phyloP scores from a whole-genome alignment of 1,139 yeast species.

The Blastobotrys indianensis region DNA sequence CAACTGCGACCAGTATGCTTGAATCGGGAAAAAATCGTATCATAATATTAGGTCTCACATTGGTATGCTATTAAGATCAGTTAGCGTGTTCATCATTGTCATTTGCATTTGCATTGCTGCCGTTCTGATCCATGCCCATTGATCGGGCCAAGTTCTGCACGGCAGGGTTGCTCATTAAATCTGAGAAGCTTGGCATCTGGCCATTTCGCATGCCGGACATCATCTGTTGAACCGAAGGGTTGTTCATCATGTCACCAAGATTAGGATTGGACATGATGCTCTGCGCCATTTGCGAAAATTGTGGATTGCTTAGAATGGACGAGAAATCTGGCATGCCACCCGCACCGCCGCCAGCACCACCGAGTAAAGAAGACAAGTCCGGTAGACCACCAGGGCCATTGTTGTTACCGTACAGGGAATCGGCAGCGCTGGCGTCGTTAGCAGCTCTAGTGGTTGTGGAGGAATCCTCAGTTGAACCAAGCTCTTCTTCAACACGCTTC shows the following conservation, averaged over 20 bases:
- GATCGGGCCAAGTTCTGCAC: slow-evolving; percentile 52
- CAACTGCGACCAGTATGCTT: no score
- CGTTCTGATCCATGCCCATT: slow-evolving; percentile 23
- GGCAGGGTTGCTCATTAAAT: slow-evolving; percentile 76
- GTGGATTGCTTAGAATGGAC: slow-evolving; percentile 80
- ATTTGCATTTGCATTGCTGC: neutral
- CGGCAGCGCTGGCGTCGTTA: slow-evolving; percentile 15
- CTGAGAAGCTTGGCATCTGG: slow-evolving; percentile 54
- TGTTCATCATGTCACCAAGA: slow-evolving; percentile 66
- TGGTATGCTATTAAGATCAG: no score
- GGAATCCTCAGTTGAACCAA: slow-evolving; percentile 36
- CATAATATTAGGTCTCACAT: neutral
- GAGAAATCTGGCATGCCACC: slow-evolving; percentile 63
- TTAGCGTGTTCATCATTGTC: neutral
- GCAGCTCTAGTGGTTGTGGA: slow-evolving; percentile 34
- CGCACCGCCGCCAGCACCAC: slow-evolving; percentile 54
- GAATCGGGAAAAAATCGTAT: neutral
- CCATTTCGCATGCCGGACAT: slow-evolving; percentile 22
- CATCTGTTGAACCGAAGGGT: slow-evolving; percentile 43
- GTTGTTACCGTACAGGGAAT: slow-evolving; percentile 23
- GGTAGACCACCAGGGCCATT: slow-evolving; percentile 44
- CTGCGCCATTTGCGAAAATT: slow-evolving; percentile 78
- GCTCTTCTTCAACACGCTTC: slow-evolving; percentile 74
- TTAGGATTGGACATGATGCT: slow-evolving; percentile 86
- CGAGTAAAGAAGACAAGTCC: slow-evolving; percentile 48